A percentile compares a stretch with the other conserved stretches of the same genome.
phyloP scores from a whole-genome alignment of 305 asterid species.

The Euphrasia arctica region DNA sequence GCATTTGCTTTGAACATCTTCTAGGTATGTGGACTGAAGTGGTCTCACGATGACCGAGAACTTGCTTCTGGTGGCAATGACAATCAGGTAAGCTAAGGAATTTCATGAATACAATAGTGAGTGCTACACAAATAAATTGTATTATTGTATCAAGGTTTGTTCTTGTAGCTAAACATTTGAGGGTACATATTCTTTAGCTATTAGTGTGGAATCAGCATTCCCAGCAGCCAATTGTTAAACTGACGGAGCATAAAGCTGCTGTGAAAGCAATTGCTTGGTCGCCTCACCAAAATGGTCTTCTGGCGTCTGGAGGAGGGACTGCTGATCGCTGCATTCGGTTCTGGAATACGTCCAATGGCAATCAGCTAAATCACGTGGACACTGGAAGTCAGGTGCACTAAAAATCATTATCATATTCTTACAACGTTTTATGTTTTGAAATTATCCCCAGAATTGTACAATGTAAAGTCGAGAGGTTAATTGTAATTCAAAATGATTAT shows the following conservation, averaged over 20 bases:
- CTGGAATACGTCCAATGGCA: constrained; percentile 91
- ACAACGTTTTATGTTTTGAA: not conserved
- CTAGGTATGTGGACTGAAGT: constrained; percentile 93
- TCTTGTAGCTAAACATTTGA: not conserved
- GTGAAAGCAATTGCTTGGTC: constrained; percentile 99
- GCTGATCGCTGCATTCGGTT: constrained; percentile 99
- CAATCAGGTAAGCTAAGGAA: constrained; percentile 57
- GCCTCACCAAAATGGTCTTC: constrained; percentile 83
- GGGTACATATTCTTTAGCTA: constrained; percentile 38
- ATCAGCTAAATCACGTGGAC: constrained; percentile 74
- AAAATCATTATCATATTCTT: not conserved
- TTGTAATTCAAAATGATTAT: not conserved
- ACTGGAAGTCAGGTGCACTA: constrained; percentile 88
- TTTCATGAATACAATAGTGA: not conserved
- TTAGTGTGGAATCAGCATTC: constrained; percentile 94
- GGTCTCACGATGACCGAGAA: constrained; percentile 99
- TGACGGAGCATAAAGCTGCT: constrained; percentile 94
- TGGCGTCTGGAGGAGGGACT: constrained; percentile 99
- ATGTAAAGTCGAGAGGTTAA: not conserved
- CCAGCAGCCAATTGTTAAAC: constrained; percentile 71
- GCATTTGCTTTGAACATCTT: constrained; percentile 7
- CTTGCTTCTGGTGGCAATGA: constrained; percentile 99
- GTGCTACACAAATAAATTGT: not conserved
- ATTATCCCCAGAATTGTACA: not conserved
- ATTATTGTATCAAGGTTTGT: not conserved